These are phyloP conservation scores for Pterocarpus macrocarpus DNA, from an alignment of 306 rosid genomes.

Conservation along the genomic window DNA sequence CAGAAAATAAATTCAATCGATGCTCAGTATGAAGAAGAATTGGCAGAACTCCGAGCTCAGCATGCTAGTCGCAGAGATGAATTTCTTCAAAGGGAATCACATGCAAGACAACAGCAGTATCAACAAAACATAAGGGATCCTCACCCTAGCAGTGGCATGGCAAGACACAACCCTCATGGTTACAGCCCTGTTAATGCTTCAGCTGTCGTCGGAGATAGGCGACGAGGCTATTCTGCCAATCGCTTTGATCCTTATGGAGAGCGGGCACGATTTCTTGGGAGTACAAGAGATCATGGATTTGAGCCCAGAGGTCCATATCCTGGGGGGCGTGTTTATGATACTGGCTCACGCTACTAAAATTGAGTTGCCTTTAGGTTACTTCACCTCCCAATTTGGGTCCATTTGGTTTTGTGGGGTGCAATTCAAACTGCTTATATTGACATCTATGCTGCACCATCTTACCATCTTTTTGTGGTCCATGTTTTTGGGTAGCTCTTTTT, in stretches of 20 bases:
- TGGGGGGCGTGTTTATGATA: slow-evolving; percentile 88
- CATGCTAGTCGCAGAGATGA: slow-evolving; percentile 76
- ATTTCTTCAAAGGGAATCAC: slow-evolving; percentile 76
- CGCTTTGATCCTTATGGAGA: slow-evolving; percentile 73
- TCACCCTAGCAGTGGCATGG: slow-evolving; percentile 62
- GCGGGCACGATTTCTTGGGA: slow-evolving; percentile 86
- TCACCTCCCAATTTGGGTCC: slow-evolving; percentile 14
- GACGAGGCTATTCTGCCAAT: slow-evolving; percentile 64
- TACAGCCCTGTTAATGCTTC: slow-evolving; percentile 57
- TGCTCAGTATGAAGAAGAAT: slow-evolving; percentile 82
- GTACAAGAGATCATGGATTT: slow-evolving; percentile 66
- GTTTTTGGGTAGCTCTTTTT: slow-evolving; percentile 3
- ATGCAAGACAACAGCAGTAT: slow-evolving; percentile 75
- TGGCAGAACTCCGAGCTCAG: slow-evolving; percentile 73
- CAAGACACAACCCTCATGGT: slow-evolving; percentile 60
- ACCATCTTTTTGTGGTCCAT: background rate
- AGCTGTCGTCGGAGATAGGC: slow-evolving; percentile 58
- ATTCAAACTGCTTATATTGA: slow-evolving; percentile 41
- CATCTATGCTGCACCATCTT: slow-evolving; percentile 15
- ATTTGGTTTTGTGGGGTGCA: slow-evolving; percentile 3
- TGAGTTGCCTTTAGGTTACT: slow-evolving; percentile 20
- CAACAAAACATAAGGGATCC: slow-evolving; percentile 65
- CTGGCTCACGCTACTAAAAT: slow-evolving; percentile 77
- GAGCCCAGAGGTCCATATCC: slow-evolving; percentile 78
- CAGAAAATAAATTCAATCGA: slow-evolving; percentile 84